phyloP scores from a whole-genome alignment of 2,329 filamentous ascomycete genomes.

The Stromatinia cepivora region DNA sequence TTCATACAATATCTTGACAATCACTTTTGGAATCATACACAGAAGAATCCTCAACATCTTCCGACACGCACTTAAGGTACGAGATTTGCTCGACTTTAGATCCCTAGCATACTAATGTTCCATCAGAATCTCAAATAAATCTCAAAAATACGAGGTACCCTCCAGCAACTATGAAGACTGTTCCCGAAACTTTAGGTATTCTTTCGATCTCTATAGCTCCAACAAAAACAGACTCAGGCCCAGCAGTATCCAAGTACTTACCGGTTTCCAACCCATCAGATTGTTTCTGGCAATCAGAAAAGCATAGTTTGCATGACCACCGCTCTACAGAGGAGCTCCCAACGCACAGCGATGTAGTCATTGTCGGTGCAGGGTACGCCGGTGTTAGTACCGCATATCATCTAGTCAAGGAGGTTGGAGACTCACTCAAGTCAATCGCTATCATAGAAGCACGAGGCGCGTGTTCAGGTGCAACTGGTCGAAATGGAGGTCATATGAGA shows the following conservation, averaged over 20 bases:
- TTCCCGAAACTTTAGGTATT: neutral
- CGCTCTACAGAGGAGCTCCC: constrained; percentile 29
- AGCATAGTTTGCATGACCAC: constrained; percentile 26
- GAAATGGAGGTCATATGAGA: constrained; percentile 47
- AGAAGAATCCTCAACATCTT: neutral
- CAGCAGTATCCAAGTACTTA: constrained; percentile 6
- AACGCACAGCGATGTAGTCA: constrained; percentile 29
- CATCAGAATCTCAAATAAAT: neutral
- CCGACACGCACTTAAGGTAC: neutral
- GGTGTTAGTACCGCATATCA: constrained; percentile 31
- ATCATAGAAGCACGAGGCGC: constrained; percentile 77
- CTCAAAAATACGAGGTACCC: neutral
- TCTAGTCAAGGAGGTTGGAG: constrained; percentile 45
- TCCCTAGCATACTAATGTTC: neutral
- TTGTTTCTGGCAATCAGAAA: constrained; percentile 28
- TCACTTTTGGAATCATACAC: neutral
- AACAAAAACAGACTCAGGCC: neutral
- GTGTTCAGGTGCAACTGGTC: constrained; percentile 74
- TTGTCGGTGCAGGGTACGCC: constrained; percentile 31
- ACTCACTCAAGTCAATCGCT: constrained; percentile 52
- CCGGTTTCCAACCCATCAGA: constrained; percentile 22
- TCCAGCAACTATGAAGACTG: constrained; percentile 4
- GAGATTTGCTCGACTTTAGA: no score
- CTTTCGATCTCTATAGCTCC: constrained; percentile 6
- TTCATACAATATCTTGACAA: neutral